Percentiles rank a stretch among this genome's conserved stretches.
Conservation (phyloP, 2,329 filamentous ascomycete genomes). For the Fusarium keratoplasticum region DNA sequence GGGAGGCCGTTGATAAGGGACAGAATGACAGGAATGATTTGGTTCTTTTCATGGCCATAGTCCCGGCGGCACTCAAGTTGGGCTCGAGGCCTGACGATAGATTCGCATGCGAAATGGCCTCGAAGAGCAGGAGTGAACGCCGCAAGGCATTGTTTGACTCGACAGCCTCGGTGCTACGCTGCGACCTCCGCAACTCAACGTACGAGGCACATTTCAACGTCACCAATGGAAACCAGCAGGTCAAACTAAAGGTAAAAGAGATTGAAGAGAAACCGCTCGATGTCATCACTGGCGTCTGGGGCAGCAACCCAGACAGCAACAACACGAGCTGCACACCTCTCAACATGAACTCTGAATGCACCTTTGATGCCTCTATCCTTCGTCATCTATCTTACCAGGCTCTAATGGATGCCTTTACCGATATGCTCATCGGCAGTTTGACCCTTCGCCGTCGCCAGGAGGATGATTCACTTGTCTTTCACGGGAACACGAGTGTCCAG, state of each 20-base stretch:
- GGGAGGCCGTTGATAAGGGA: not conserved
- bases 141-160: not conserved
- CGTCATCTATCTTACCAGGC: not conserved
- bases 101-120: no score
- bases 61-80: not conserved
- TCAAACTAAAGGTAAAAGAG: not conserved
- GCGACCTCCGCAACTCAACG: not conserved
- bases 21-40: not conserved
- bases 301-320: not conserved
- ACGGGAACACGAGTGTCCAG: not conserved
- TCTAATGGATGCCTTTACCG: not conserved
- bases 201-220: not conserved
- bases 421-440: not conserved
- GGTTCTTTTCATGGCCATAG: not conserved
- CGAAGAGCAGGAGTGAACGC: no score
- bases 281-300: not conserved
- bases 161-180: not conserved
- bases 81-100: not conserved
- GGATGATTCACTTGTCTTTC: not conserved
- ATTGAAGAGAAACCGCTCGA: not conserved
- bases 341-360: not conserved
- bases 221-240: not conserved
- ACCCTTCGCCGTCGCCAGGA: not conserved
- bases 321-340: not conserved
- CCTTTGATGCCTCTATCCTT: not conserved